These are phyloP conservation scores for Stephania yunnanensis DNA, from an alignment of 164 flowering plant genomes.

Conservation along the genomic window DNA sequence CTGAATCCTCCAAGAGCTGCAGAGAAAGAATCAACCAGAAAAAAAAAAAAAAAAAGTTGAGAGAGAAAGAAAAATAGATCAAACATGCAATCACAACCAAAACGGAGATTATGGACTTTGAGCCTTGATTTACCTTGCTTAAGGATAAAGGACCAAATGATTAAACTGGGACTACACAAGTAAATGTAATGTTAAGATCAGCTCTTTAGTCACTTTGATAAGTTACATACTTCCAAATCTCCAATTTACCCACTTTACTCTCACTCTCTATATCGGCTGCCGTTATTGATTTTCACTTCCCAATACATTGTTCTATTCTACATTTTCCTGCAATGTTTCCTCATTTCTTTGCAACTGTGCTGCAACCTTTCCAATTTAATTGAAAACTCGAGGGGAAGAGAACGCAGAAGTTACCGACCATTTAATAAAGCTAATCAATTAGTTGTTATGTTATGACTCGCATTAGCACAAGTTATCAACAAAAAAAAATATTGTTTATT, in stretches of 20 bases:
- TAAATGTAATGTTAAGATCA: neutral
- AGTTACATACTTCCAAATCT: neutral
- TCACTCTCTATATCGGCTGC: neutral
- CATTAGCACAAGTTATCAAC: too few relatives aligned
- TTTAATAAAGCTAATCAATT: neutral
- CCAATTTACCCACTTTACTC: neutral
- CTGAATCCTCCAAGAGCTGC: slow-evolving; percentile 87
- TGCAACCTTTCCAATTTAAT: neutral
- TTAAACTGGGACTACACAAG: neutral
- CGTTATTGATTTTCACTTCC: neutral
- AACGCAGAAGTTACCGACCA: neutral
- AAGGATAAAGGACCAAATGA: neutral
- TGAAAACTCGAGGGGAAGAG: neutral
- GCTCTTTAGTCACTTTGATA: neutral
- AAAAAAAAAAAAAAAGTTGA: neutral
- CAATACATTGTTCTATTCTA: neutral
- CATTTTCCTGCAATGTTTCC: neutral
- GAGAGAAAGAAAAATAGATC: neutral
- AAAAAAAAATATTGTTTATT: too few relatives aligned
- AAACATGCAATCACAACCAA: neutral
- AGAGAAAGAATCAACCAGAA: slow-evolving; percentile 3
- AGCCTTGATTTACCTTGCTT: neutral
- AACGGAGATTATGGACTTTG: slow-evolving; percentile 7
- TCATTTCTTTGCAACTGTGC: neutral
- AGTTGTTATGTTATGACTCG: too few relatives aligned